A percentile compares a stretch with the other conserved stretches of the same genome.
These are phyloP conservation scores for Gracilaria vermiculophylla DNA, from an alignment of 23 red algal species.

Conservation along the genomic window DNA sequence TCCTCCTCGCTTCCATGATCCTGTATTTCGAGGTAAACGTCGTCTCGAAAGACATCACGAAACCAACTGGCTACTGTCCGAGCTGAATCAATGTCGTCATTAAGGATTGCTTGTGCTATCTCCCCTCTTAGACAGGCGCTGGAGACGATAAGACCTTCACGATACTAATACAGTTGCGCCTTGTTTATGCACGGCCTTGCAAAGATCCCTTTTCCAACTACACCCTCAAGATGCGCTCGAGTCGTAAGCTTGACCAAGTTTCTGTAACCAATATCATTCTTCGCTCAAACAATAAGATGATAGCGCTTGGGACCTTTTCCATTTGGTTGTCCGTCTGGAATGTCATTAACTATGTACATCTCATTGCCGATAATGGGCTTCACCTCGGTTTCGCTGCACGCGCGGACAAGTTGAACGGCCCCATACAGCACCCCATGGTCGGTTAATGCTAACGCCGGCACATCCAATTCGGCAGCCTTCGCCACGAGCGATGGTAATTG, in stretches of 20 bases:
- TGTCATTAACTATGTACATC: conserved; percentile 87
- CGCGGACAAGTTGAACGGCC: conserved; percentile 75
- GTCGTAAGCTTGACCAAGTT: conserved; percentile 88
- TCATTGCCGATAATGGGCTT: conserved; percentile 98
- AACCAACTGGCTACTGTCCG: conserved; percentile 83
- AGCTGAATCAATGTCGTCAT: conserved; percentile 66
- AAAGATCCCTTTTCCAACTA: conserved; percentile 74
- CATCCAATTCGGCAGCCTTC: conserved; percentile 68
- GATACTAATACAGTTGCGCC: conserved; percentile 75
- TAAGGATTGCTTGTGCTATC: conserved; percentile 73
- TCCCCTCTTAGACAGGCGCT: conserved; percentile 88
- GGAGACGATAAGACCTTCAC: conserved; percentile 88
- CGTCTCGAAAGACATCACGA: conserved; percentile 87
- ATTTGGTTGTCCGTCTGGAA: conserved; percentile 2
- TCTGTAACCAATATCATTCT: conserved; percentile 84
- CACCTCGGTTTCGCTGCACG: conserved; percentile 53
- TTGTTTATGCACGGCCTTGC: conserved; percentile 91
- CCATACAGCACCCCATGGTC: conserved; percentile 95
- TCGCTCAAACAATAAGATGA: conserved; percentile 91
- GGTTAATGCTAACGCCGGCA: conserved; percentile 87
- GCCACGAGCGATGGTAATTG: conserved; percentile 79
- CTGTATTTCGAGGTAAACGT: conserved; percentile 97
- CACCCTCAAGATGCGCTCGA: conserved; percentile 76
- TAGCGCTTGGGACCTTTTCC: conserved; percentile 53
- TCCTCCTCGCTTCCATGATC: conserved; percentile 88